Evolutionary conservation across 1,284 basidiomycete genomes (phyloP).

Genomic region (Cryptococcus amylolentus): DNA sequence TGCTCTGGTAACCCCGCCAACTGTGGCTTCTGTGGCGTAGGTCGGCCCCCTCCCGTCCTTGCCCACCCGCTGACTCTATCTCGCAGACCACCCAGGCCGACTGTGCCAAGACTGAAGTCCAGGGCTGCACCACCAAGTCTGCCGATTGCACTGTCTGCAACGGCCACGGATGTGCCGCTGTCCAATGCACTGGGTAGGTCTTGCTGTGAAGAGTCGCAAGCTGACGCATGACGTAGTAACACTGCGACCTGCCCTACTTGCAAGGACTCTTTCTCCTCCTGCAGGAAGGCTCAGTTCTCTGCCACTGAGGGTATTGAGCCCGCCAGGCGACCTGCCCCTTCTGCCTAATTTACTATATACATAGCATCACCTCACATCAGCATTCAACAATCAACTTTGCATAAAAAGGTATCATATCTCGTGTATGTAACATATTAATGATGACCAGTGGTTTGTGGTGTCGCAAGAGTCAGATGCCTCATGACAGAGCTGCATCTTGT

Average conservation of each 20-base stretch:
- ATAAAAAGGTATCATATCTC: not conserved
- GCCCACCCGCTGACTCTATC: not conserved
- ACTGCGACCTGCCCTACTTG: conserved; percentile 42
- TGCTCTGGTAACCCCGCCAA: conserved; percentile 45
- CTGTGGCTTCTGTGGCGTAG: conserved; percentile 45
- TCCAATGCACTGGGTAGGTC: conserved; percentile 45
- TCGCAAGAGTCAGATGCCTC: no score
- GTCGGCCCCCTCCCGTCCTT: conserved; percentile 7
- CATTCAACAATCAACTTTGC: not conserved
- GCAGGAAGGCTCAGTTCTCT: conserved; percentile 36
- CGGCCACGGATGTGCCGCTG: conserved; percentile 41
- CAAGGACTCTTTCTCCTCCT: conserved; percentile 31
- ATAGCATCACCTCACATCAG: not conserved
- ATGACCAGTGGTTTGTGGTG: not conserved
- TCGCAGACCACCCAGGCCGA: conserved; percentile 19
- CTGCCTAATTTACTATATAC: conserved; percentile 8
- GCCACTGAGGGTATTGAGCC: conserved; percentile 43
- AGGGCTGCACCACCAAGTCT: conserved; percentile 42
- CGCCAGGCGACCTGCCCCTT: conserved; percentile 18
- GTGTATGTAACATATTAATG: not conserved
- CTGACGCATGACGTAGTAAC: conserved; percentile 26
- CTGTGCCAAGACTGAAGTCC: conserved; percentile 42
- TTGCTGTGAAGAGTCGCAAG: not conserved
- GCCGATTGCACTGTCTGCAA: conserved; percentile 35
- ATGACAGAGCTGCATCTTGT: no score